Evolutionary conservation across 768 basidiomycete species (phyloP), one percentile per base, ranked within the genome.

Genomic region (Rhodotorula sphaerocarpa): DNA sequence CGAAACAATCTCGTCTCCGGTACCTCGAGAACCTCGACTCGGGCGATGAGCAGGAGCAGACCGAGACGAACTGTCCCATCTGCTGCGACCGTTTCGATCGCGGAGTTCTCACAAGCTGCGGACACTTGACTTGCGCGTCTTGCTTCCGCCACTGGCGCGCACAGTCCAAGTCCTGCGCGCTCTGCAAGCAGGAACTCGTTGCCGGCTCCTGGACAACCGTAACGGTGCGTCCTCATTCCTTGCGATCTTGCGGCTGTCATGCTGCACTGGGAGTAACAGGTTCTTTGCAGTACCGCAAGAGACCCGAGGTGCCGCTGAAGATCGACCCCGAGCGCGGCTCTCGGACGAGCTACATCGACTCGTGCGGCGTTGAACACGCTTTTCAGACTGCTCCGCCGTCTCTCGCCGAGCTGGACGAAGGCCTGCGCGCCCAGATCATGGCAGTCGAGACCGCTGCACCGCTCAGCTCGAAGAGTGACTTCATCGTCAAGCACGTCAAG

Each of bases 51-150:
- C 27, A 25, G 25, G 57, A 55, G 10, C 27, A 51, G 12, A 65
- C 60, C 23, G 67, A 59, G 7, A 39, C 48, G 5, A 43, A 31
- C 0, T 72, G 71, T 46, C 45, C 59, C 21, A 72, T 72, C 50
- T 72, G 71, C 50, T 50, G 46, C 31, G 64, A 69, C 4, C 28
- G 3, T 12, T 57, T 57, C 45, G 15, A 25, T 25, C 30, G 47
- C 36, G 72, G 66, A 16, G 53, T 73, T 7, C 42, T 73, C 18
- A 71, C 70, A 7, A 42, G 20, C 20, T 73, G 72, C 53, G 70
- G 57, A 0, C 72, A 73, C 42, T 30, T 68, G 25, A 58, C 62
- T 33, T 70, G 70, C 58, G 33, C 48, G 16, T 5, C 2, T 1
- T 73, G 72, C 54, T 65, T 71, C 53, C 34, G 28, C 23, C 43